These are phyloP conservation scores for Sisymbrium irio DNA, from an alignment of 345 rosid species.

Conservation along the genomic window DNA sequence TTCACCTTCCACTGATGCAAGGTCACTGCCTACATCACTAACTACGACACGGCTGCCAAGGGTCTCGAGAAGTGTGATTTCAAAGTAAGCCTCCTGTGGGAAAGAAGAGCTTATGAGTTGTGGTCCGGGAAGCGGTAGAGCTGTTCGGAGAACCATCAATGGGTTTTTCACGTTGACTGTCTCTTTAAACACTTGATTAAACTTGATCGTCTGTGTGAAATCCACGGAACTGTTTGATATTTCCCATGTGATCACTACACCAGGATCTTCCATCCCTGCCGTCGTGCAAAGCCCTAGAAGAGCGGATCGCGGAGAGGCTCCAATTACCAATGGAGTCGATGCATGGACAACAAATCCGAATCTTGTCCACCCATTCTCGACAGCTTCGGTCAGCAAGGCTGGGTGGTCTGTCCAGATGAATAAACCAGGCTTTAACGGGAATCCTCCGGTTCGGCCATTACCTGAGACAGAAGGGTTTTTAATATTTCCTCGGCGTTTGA, in stretches of 20 bases:
- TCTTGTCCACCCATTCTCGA: slow-evolving; percentile 85
- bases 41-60: slow-evolving; percentile 15
- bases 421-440: slow-evolving; percentile 30
- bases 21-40: slow-evolving; percentile 16
- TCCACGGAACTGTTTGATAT: slow-evolving; percentile 72
- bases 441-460: slow-evolving; percentile 31
- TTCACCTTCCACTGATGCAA: slow-evolving; percentile 50
- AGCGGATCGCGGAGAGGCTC: slow-evolving; percentile 34
- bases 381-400: slow-evolving; percentile 61
- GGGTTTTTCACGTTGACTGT: slow-evolving; percentile 18
- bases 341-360: slow-evolving; percentile 60
- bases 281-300: slow-evolving; percentile 56
- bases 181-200: slow-evolving; percentile 42
- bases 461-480: slow-evolving; percentile 45
- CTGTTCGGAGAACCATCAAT: slow-evolving; percentile 59
- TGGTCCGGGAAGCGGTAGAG: slow-evolving; percentile 89
- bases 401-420: slow-evolving; percentile 87
- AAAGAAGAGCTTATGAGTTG: slow-evolving; percentile 70
- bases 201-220: slow-evolving; percentile 70
- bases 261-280: slow-evolving; percentile 39
- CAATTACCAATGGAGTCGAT: slow-evolving; percentile 35
- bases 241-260: slow-evolving; percentile 76
- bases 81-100: slow-evolving; percentile 92
- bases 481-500: slow-evolving; percentile 45
- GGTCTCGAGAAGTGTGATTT: slow-evolving; percentile 56